These are phyloP conservation scores for Actinidia arguta DNA, from an alignment of 179 eudicot genomes.

Conservation along the genomic window DNA sequence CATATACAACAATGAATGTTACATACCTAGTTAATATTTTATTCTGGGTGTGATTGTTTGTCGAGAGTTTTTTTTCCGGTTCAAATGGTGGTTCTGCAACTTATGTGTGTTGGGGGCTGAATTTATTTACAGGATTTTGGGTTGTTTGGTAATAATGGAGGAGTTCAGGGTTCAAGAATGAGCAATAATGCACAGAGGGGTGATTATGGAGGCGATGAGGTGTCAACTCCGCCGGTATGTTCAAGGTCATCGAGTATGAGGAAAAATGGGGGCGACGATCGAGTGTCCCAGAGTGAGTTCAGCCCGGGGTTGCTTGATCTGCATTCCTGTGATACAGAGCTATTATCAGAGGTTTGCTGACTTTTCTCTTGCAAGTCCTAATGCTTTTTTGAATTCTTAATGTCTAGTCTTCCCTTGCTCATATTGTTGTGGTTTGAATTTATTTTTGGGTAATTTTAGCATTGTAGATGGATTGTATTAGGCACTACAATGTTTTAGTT, in stretches of 20 bases:
- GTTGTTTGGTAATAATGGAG: no score
- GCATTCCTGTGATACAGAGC: constrained; percentile 65
- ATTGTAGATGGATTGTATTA: neutral
- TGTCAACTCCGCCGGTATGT: constrained; percentile 35
- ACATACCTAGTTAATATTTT: no score
- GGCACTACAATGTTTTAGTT: neutral
- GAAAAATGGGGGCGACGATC: constrained; percentile 35
- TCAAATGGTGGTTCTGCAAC: no score
- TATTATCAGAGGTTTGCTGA: constrained; percentile 61
- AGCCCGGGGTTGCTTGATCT: constrained; percentile 78
- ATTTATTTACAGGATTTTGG: no score
- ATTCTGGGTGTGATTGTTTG: no score
- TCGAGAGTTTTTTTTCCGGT: no score
- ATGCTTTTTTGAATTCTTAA: neutral
- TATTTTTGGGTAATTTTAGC: neutral
- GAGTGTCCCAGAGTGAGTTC: constrained; percentile 41
- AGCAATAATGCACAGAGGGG: no score
- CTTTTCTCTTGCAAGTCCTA: neutral
- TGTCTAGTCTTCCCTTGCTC: neutral
- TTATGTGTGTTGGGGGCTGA: no score
- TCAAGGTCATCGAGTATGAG: constrained; percentile 51
- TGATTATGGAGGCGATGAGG: constrained; percentile 21
- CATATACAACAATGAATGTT: no score
- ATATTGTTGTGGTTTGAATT: neutral
- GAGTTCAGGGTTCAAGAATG: no score